Conservation (phyloP, 2,329 filamentous ascomycete genomes). For the Epichloe amarillans region DNA sequence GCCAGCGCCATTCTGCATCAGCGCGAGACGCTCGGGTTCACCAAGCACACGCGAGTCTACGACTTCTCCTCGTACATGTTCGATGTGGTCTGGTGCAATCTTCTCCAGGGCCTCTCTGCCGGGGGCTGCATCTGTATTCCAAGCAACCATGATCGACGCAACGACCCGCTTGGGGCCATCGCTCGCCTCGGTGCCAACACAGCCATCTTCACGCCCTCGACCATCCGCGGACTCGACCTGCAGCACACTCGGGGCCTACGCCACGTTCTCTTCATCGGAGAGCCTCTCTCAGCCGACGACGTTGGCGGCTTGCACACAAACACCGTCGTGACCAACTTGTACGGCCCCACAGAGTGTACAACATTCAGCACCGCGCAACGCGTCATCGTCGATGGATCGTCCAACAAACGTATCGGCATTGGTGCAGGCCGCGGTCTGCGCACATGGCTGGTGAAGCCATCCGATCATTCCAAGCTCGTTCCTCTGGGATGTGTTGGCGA, state of each 20-base stretch:
- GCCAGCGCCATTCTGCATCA: constrained; percentile 4
- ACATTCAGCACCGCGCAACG: constrained; percentile 4
- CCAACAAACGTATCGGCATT: not conserved
- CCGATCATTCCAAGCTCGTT: constrained; percentile 12
- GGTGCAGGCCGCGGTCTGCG: not conserved
- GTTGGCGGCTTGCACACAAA: not conserved
- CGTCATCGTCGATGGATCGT: not conserved
- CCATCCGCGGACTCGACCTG: constrained; percentile 27
- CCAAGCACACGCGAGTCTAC: constrained; percentile 3
- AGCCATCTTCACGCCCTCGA: constrained; percentile 32
- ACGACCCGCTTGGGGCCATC: constrained; percentile 28
- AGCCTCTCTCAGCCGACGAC: constrained; percentile 19
- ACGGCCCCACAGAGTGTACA: constrained; percentile 11
- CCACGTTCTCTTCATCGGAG: constrained; percentile 27
- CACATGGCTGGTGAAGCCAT: constrained; percentile 18
- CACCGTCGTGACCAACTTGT: constrained; percentile 6
- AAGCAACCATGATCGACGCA: constrained; percentile 35
- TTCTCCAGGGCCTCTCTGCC: constrained; percentile 2
- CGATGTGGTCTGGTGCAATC: constrained; percentile 5
- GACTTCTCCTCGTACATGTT: constrained; percentile 8
- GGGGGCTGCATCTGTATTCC: constrained; percentile 9
- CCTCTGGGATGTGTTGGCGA: constrained; percentile 20
- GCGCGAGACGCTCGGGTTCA: constrained; percentile 1
- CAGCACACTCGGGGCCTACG: constrained; percentile 27
- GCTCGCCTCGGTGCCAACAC: constrained; percentile 26